Conservation (phyloP, 2,329 filamentous ascomycete species). For the Diaporthe amygdali region DNA sequence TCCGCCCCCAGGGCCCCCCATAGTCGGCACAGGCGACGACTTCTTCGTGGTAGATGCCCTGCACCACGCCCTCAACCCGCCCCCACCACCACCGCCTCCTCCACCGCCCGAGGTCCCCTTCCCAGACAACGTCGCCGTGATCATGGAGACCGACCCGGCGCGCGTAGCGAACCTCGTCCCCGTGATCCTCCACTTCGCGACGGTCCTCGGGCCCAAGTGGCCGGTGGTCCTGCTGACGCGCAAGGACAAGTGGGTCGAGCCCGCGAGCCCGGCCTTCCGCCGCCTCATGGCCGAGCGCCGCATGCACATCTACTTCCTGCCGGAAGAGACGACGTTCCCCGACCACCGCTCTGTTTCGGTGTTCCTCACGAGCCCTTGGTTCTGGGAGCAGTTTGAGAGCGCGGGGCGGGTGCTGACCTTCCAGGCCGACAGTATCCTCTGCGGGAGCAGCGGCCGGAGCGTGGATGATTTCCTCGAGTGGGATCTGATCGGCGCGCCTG, state of each 20-base stretch:
- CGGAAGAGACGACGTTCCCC: slow-evolving; percentile 38
- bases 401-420: slow-evolving; percentile 42
- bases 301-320: slow-evolving; percentile 45
- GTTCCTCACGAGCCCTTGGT: slow-evolving; percentile 41
- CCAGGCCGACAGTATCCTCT: slow-evolving; percentile 45
- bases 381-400: slow-evolving; percentile 42
- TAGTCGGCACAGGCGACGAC: slow-evolving; percentile 21
- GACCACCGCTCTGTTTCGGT: slow-evolving; percentile 40
- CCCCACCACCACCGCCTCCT: slow-evolving; percentile 13
- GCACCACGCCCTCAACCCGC: slow-evolving; percentile 18
- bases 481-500: slow-evolving; percentile 41
- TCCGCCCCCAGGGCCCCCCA: neutral
- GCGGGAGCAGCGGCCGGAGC: slow-evolving; percentile 33
- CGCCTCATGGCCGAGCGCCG: slow-evolving; percentile 39
- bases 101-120: slow-evolving; percentile 12
- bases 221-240: slow-evolving; percentile 50
- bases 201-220: slow-evolving; percentile 46
- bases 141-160: slow-evolving; percentile 49
- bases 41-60: slow-evolving; percentile 24
- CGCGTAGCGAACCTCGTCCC: slow-evolving; percentile 39
- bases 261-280: slow-evolving; percentile 38
- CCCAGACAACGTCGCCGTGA: slow-evolving; percentile 29
- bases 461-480: slow-evolving; percentile 43
- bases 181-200: slow-evolving; percentile 37
- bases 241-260: slow-evolving; percentile 31